Conservation (phyloP, 164 flowering plant species). For the Vitis rupestris region DNA sequence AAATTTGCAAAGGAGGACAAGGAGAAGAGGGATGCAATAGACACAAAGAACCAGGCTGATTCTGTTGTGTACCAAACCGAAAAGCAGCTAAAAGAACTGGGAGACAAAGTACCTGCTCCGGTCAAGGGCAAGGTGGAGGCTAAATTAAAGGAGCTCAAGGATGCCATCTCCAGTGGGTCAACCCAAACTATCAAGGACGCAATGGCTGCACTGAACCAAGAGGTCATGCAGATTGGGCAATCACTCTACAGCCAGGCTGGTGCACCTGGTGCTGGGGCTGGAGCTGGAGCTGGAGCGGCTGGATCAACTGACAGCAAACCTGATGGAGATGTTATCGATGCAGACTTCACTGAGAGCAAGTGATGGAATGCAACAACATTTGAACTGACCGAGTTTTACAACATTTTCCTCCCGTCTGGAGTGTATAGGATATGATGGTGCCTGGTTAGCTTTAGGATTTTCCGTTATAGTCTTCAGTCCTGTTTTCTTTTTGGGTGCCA, state of each 20-base stretch:
- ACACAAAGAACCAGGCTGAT: slow-evolving; percentile 62
- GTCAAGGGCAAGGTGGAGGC: slow-evolving; percentile 57
- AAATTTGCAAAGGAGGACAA: slow-evolving; percentile 54
- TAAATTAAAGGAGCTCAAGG: slow-evolving; percentile 45
- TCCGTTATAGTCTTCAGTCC: no score
- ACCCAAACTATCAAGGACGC: slow-evolving; percentile 47
- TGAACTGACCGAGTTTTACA: no score
- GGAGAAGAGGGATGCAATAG: slow-evolving; percentile 55
- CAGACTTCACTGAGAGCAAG: slow-evolving; percentile 54
- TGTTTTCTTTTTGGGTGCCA: no score
- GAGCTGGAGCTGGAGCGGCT: slow-evolving; percentile 34
- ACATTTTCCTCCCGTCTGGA: no score
- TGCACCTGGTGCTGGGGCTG: slow-evolving; percentile 31
- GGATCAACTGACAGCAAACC: slow-evolving; percentile 27
- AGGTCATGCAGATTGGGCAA: slow-evolving; percentile 55
- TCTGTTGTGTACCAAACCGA: slow-evolving; percentile 55
- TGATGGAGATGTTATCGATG: slow-evolving; percentile 55
- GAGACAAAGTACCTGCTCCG: slow-evolving; percentile 44
- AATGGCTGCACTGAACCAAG: slow-evolving; percentile 51
- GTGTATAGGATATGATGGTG: no score
- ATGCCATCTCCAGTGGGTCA: slow-evolving; percentile 38
- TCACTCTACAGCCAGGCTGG: slow-evolving; percentile 51
- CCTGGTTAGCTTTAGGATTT: no score
- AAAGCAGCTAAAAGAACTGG: slow-evolving; percentile 56
- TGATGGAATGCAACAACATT: slow-evolving; percentile 7